Base-by-base conservation (phyloP, 768 basidiomycete genomes). In the Pulveroboletus sp. region DNA sequence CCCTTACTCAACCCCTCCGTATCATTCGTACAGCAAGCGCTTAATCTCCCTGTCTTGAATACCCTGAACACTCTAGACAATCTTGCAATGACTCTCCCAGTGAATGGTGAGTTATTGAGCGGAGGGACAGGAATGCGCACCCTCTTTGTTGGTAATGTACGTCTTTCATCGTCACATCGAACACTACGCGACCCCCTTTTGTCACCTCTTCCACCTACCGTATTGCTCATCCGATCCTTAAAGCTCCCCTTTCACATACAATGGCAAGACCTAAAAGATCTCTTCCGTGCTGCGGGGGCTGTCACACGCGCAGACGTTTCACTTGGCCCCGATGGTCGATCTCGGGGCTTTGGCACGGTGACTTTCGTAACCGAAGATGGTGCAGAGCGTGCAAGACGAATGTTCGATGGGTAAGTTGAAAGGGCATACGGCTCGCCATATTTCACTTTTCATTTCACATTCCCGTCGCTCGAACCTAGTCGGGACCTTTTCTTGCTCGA, bases 201-300 rank as follows among this genome's bases (percentile, higher is more conserved):
- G 32, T 15, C 36, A 1, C 36, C 46, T 33, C 35, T 47, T 36
- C 27, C 45, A 32, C 50, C 30, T 44, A 35, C 49, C 27, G 46
- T 47, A 49, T 57, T 53, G 43, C 59, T 62, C 49, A 59, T 50
- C 33, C 40, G 13, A 43, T 57, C 40, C 51, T n/a, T 51, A 93
- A n/a, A 63, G 90, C 79, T 94, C 14, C 92, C 92, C 0, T 93
- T 93, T 69, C 92, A 93, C 59, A 87, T 86, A 58, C 92, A 93
- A 71, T 99, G 95, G 95, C 95, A 97, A 69, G 95, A 98, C 64
- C 77, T 99, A 39, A 97, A 98, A 69, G 94, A 97, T 69, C 77
- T 97, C 5, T 95, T 97, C 64, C 82, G 94, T 26, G 83, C 89
- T 55, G 92, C 90, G 1, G 94, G 95, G 15, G 83, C 87, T 17